These are phyloP conservation scores for Eucalyptus polyanthemos DNA, from an alignment of 345 rosid species.

Conservation along the genomic window DNA sequence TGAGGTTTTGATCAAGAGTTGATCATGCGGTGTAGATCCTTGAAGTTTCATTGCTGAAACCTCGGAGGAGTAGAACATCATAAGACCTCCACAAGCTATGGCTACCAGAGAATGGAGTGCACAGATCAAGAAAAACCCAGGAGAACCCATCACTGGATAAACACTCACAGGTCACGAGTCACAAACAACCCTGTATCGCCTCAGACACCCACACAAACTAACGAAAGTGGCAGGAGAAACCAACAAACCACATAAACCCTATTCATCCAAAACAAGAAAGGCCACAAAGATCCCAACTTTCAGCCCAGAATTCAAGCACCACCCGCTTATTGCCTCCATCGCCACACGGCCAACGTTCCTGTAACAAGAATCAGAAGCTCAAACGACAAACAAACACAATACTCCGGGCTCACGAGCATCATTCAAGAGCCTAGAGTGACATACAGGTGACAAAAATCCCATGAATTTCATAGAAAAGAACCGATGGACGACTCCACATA, in stretches of 20 bases:
- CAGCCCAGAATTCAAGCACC: background rate
- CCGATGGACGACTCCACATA: background rate
- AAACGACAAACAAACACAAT: background rate
- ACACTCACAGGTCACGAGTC: background rate
- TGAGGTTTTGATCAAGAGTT: conserved; percentile 74
- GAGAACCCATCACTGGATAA: conserved; percentile 10
- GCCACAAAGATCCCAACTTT: background rate
- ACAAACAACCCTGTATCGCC: background rate
- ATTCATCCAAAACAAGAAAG: background rate
- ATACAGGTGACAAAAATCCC: background rate
- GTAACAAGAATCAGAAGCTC: background rate
- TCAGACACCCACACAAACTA: background rate
- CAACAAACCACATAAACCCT: background rate
- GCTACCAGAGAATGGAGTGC: conserved; percentile 72
- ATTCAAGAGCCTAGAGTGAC: background rate
- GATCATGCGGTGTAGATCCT: conserved; percentile 91
- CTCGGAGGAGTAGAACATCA: conserved; percentile 76
- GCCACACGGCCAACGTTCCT: background rate
- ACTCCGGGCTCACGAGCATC: background rate
- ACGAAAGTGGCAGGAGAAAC: background rate
- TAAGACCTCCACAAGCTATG: conserved; percentile 51
- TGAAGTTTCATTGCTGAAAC: conserved; percentile 54
- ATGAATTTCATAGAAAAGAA: background rate
- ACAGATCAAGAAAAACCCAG: conserved; percentile 40
- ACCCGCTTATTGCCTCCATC: background rate